Conservation (phyloP, 2,329 filamentous ascomycete genomes). For the Huntiella decipiens region DNA sequence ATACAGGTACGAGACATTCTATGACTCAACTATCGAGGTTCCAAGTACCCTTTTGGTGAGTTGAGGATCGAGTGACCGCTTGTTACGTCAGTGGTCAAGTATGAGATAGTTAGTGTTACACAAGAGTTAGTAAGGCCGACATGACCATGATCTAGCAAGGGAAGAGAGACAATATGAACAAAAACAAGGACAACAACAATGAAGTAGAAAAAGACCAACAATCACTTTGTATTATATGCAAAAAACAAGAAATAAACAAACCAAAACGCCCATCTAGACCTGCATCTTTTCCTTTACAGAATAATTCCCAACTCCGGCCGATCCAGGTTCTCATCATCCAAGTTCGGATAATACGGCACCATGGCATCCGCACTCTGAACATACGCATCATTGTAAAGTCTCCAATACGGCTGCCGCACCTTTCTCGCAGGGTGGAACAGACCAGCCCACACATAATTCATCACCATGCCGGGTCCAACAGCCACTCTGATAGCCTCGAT, state of each 20-base stretch:
- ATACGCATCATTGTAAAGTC: conserved; percentile 92
- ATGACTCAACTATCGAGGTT: too few species aligned
- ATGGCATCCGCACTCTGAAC: conserved; percentile 85
- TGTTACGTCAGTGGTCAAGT: too few species aligned
- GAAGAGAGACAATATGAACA: neutral
- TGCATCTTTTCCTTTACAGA: conserved; percentile 31
- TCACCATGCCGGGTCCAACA: conserved; percentile 73
- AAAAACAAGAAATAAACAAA: neutral
- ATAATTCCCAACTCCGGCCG: conserved; percentile 70
- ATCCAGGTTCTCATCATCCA: conserved; percentile 63
- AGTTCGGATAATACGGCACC: conserved; percentile 84
- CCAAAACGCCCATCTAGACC: neutral
- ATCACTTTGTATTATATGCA: neutral
- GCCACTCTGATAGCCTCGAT: conserved; percentile 92
- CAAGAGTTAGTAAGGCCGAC: too few species aligned
- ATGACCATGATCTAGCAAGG: too few species aligned
- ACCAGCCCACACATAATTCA: conserved; percentile 98
- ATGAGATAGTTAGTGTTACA: too few species aligned
- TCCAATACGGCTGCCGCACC: conserved; percentile 87
- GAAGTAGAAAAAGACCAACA: neutral
- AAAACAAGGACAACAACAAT: neutral
- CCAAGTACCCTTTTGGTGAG: too few species aligned
- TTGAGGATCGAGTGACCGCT: too few species aligned
- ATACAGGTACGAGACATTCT: too few species aligned
- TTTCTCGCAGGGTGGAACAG: conserved; percentile 94